Percentiles rank a stretch among this genome's conserved stretches.
Evolutionary conservation across 352 stramenopile genomes (phyloP).

Genomic region (Phytophthora melonis): DNA sequence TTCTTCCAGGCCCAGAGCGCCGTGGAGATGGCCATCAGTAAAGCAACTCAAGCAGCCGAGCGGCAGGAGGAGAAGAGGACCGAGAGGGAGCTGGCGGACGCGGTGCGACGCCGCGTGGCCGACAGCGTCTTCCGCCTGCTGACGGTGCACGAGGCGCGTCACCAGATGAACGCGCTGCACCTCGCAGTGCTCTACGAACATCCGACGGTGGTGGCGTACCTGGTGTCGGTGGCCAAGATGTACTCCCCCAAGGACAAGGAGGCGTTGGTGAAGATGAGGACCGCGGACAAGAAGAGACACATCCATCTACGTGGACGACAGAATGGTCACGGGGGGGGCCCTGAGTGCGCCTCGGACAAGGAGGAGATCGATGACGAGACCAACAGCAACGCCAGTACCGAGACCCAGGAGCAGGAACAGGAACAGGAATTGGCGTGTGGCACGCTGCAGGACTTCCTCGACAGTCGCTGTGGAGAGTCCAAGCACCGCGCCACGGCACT

Average conservation of each 20-base stretch:
- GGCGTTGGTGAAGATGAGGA: not conserved
- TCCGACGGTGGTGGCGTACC: conserved; percentile 63
- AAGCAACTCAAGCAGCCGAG: conserved; percentile 36
- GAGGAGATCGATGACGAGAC: conserved; percentile 33
- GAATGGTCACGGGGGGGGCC: conserved; percentile 15
- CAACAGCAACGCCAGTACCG: conserved; percentile 36
- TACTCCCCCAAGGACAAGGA: conserved; percentile 45
- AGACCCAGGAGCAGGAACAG: conserved; percentile 33
- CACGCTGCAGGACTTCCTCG: conserved; percentile 56
- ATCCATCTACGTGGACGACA: conserved; percentile 17
- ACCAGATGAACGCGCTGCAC: conserved; percentile 83
- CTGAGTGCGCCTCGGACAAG: conserved; percentile 23
- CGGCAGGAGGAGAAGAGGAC: conserved; percentile 30
- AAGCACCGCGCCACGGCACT: conserved; percentile 78
- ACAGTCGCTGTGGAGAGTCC: conserved; percentile 66
- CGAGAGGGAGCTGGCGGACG: conserved; percentile 6
- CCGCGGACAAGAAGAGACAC: conserved; percentile 23
- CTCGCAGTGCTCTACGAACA: conserved; percentile 84
- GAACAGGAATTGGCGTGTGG: conserved; percentile 20
- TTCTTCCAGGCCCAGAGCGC: conserved; percentile 74
- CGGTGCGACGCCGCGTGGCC: conserved; percentile 25
- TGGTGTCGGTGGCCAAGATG: conserved; percentile 56
- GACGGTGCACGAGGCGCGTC: conserved; percentile 68
- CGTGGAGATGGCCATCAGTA: conserved; percentile 65
- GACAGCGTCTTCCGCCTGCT: conserved; percentile 60